These are phyloP conservation scores for Colletotrichum acutatum DNA, from an alignment of 2,329 filamentous ascomycete species.

Conservation along the genomic window DNA sequence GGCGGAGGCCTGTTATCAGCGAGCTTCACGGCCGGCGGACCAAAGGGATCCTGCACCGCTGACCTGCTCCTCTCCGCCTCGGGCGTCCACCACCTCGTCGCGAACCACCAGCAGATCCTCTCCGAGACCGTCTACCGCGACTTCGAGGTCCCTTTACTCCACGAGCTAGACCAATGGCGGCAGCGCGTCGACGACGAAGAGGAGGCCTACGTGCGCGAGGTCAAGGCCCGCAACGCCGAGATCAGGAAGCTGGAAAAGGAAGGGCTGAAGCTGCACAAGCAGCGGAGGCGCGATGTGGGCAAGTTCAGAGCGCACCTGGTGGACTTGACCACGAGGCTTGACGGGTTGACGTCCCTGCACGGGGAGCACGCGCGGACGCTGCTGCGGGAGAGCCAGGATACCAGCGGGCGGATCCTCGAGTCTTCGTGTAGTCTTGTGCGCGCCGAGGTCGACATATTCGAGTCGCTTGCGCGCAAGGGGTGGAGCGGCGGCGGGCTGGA, in stretches of 20 bases:
- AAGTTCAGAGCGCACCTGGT: slow-evolving; percentile 72
- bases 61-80: slow-evolving; percentile 71
- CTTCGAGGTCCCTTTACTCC: slow-evolving; percentile 76
- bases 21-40: slow-evolving; percentile 54
- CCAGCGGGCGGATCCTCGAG: slow-evolving; percentile 70
- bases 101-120: slow-evolving; percentile 77
- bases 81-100: slow-evolving; percentile 74
- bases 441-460: slow-evolving; percentile 77
- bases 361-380: slow-evolving; percentile 69
- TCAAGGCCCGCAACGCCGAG: slow-evolving; percentile 66
- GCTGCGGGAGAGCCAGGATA: slow-evolving; percentile 73
- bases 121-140: slow-evolving; percentile 75
- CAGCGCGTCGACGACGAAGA: slow-evolving; percentile 73
- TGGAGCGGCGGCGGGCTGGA: slow-evolving; percentile 76
- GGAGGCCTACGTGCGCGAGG: slow-evolving; percentile 66
- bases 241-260: slow-evolving; percentile 74
- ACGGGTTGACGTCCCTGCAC: slow-evolving; percentile 71
- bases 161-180: slow-evolving; percentile 75
- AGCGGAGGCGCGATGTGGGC: slow-evolving; percentile 69
- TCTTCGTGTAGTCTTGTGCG: slow-evolving; percentile 73
- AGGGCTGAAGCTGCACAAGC: slow-evolving; percentile 70
- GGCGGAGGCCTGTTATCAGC: slow-evolving; percentile 50
- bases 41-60: slow-evolving; percentile 66
- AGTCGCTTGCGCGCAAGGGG: slow-evolving; percentile 73
- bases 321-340: slow-evolving; percentile 69